A percentile compares a stretch with the other conserved stretches of the same genome.
Evolutionary conservation across 1,284 basidiomycete genomes (phyloP).

Genomic region (Ceraceosorus guamensis): DNA sequence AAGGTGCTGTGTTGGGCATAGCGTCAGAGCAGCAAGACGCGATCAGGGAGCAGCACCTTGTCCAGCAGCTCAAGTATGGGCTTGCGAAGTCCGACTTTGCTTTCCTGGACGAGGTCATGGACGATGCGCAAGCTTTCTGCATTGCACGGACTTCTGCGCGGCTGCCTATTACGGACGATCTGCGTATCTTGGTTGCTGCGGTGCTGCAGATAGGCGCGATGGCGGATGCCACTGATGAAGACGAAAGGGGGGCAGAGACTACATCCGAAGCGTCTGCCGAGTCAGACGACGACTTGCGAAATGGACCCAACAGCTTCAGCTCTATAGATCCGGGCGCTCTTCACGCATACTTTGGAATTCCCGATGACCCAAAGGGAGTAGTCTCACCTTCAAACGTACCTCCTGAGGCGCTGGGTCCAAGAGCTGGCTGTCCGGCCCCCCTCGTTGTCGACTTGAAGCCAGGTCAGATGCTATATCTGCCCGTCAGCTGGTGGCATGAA

Average conservation of each 20-base stretch:
- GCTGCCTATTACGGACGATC: too few relatives aligned
- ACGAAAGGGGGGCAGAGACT: not conserved
- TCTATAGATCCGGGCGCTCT: conserved; percentile 29
- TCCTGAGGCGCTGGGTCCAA: not conserved
- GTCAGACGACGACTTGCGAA: conserved; percentile 7
- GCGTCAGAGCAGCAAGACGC: conserved; percentile 7
- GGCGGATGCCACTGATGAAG: conserved; percentile 2
- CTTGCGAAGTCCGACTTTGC: not conserved
- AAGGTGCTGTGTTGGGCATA: conserved; percentile 19
- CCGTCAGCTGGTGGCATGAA: conserved; percentile 47
- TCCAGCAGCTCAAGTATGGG: not conserved
- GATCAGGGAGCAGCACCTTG: not conserved
- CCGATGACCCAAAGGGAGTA: conserved; percentile 13
- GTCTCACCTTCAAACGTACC: too few relatives aligned
- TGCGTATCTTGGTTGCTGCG: too few relatives aligned
- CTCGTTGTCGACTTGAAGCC: conserved; percentile 36
- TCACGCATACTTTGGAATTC: conserved; percentile 28
- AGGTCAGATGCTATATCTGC: conserved; percentile 47
- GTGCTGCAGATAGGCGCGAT: too few relatives aligned
- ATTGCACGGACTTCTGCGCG: too few relatives aligned
- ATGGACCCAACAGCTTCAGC: conserved; percentile 44
- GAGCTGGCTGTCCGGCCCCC: conserved; percentile 33
- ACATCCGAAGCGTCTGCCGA: not conserved
- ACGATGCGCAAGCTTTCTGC: not conserved
- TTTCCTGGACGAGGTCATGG: not conserved